Conservation (phyloP, 2,329 filamentous ascomycete genomes). For the Exophiala aquamarina region DNA sequence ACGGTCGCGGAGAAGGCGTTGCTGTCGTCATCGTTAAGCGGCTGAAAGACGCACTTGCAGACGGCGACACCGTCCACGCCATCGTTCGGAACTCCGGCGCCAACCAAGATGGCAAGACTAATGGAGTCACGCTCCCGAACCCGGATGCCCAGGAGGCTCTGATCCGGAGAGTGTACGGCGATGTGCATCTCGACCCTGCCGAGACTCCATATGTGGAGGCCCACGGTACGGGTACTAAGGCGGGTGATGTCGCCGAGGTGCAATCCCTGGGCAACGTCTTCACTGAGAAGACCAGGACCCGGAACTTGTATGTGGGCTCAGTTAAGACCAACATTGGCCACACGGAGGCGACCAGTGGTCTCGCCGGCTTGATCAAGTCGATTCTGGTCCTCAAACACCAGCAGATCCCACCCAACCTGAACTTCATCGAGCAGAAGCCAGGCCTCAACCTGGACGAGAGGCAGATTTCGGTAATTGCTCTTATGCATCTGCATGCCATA, state of each 20-base stretch:
- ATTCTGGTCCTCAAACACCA: slow-evolving; percentile 11
- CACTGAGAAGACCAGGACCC: neutral
- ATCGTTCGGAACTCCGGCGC: slow-evolving; percentile 39
- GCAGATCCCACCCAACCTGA: slow-evolving; percentile 27
- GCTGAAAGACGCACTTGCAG: slow-evolving; percentile 33
- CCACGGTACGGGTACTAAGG: slow-evolving; percentile 42
- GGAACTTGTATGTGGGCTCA: slow-evolving; percentile 8
- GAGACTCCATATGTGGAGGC: slow-evolving; percentile 36
- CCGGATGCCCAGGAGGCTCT: slow-evolving; percentile 18
- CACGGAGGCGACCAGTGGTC: slow-evolving; percentile 16
- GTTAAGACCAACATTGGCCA: slow-evolving; percentile 16
- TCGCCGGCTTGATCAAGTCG: slow-evolving; percentile 19
- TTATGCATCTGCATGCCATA: too few species aligned
- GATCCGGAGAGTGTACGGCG: neutral
- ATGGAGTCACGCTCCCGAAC: slow-evolving; percentile 12
- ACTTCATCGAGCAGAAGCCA: too few species aligned
- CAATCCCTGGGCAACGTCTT: too few species aligned
- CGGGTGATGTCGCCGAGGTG: slow-evolving; percentile 26
- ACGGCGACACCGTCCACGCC: slow-evolving; percentile 37
- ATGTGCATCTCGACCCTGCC: slow-evolving; percentile 37
- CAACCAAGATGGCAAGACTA: slow-evolving; percentile 28
- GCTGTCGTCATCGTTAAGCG: slow-evolving; percentile 37
- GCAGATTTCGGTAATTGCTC: too few species aligned
- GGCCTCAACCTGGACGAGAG: too few species aligned
- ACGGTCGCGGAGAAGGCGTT: slow-evolving; percentile 38